Evolutionary conservation across 2,329 filamentous ascomycete species (phyloP), one percentile per base, ranked within the genome.

Genomic region (Simplicillium aogashimaense): DNA sequence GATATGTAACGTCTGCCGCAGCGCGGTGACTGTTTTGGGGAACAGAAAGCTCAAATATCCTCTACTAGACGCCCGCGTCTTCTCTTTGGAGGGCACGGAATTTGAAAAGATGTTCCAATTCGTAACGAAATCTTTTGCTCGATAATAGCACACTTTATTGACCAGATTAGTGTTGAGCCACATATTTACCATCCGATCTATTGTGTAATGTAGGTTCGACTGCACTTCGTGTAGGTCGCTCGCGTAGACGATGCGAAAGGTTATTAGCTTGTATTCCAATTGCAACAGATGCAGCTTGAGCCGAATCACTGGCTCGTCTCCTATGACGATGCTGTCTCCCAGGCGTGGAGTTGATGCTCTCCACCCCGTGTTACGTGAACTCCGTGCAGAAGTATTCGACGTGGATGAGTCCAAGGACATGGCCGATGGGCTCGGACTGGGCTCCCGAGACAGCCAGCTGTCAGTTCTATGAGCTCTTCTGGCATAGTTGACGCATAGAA

Each of bases 401-500:
- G 45, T 47, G 3, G 43, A 43, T 18, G 50, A 53, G 18, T 46
- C 48, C 10, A 49, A 48, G 9, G 52, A 54, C 17, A 31, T 43
- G 25, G 40, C 37, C 30, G 51, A 53, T 5, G 47, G 49, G 15
- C 47, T 36, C 1, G 51, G 50, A 32, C 53, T 53, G 10, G 41
- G 43, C 14, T 51, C 50, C 11, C 49, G 40, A 4, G 10, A 7
- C 4, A 38, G 38, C 38, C 41, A 45, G 38, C 41, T 41, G 33
- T 46, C 38, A 2, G 44, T 38, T 18, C 43, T 37, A 13, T 47
- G 47, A 25, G 45, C 32, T 4, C 43, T 40, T 7, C 53, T 47
- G 10, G 52, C 43, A 39, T 57, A 57, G 38, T 57, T 56, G 40
- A 56, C 55, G 33, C 54, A 57, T 11, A 56, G 36, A 32, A 58